Base-by-base conservation (phyloP, 768 basidiomycete genomes). In the Macrolepiota dolichaula region DNA sequence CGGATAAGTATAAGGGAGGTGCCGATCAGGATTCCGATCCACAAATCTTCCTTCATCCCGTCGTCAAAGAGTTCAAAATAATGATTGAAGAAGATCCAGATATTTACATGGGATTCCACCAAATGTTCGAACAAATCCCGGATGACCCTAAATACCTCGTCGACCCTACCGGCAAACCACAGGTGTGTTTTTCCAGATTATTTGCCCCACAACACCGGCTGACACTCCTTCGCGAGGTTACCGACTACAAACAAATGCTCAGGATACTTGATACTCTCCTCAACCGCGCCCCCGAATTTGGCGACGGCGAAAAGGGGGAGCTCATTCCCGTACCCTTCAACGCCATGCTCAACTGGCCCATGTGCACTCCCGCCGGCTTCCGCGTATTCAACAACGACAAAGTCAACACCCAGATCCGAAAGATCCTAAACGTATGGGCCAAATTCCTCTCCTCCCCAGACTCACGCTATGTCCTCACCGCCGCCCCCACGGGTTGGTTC, bases 361-460 rank as follows among this genome's bases (percentile, higher is more conserved):
- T 67, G 47, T 64, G 64, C 19, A 67, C 69, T 1, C 4, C 52
- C 11, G 70, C 65, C 0, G 55, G 61, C 1, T 63, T 66, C 44
- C 57, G 55, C 1, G 42, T 60, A 4, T 71, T 72, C 51, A 63
- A 65, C 22, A 53, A 65, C 19, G 50, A 55, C 37, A 61, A 68
- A 12, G 70, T 67, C 27, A 55, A 66, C 22, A 50, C 56, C 19
- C 62, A 62, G 19, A 60, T 69, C 47, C 65, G 63, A 44, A 55
- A 61, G 38, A 70, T 85, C 42, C 77, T 84, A 61, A 69, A 78
- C 53, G 71, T 69, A n/a, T 85, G 84, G 83, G 70, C 75, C 24
- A 61, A 59, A 15, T 84, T 73, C 71, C 77, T 85, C 46, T 64
- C 67, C 19, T 79, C 80, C 2, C 69, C 74, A 3, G 74, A 66